phyloP scores from a whole-genome alignment of 306 rosid genomes.

The Sicyos baderoa region DNA sequence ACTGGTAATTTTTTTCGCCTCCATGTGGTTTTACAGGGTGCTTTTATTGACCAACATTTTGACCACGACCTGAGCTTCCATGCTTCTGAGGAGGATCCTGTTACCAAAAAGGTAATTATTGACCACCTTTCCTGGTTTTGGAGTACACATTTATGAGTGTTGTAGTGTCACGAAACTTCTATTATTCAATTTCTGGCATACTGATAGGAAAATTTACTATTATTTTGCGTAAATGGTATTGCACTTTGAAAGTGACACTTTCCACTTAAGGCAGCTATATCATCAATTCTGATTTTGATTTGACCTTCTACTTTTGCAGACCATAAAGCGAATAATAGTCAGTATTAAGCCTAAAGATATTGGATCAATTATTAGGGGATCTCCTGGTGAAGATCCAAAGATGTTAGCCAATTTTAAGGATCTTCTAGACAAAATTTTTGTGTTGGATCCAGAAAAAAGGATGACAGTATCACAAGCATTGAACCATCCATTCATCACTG shows the following conservation, averaged over 20 bases:
- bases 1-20: too few relatives aligned
- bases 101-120: constrained; percentile 69
- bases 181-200: not conserved
- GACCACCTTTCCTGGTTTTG: not conserved
- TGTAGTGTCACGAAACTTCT: not conserved
- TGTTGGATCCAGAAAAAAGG: constrained; percentile 97
- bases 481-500: constrained; percentile 98
- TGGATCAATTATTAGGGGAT: constrained; percentile 63
- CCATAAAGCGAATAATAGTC: constrained; percentile 73
- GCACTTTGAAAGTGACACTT: not conserved
- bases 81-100: constrained; percentile 95
- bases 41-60: constrained; percentile 69
- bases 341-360: constrained; percentile 84
- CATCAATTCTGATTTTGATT: constrained; percentile 13
- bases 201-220: not conserved
- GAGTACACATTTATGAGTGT: not conserved
- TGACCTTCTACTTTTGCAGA: constrained; percentile 35
- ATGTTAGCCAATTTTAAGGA: constrained; percentile 85
- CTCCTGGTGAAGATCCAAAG: constrained; percentile 92
- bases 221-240: not conserved
- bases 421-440: constrained; percentile 72
- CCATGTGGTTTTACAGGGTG: constrained; percentile 50
- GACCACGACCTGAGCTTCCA: constrained; percentile 89
- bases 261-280: not conserved
- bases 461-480: constrained; percentile 93